Evolutionary conservation across 1,139 yeast genomes (phyloP), one percentile per base, ranked within the genome.

Genomic region (Hansenula lynferdii): DNA sequence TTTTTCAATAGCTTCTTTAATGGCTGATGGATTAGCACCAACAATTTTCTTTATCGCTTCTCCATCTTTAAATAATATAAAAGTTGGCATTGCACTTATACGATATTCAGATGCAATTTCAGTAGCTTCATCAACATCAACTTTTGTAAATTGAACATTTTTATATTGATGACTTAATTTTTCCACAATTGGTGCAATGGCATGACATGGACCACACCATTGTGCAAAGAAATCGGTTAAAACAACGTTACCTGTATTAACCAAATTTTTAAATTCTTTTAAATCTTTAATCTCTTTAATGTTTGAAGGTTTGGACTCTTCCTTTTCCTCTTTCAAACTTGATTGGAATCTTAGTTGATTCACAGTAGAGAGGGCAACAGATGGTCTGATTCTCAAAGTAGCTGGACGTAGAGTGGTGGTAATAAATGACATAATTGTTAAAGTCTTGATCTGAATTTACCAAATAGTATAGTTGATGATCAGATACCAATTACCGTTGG

Each of bases 141-240:
- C 80, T 65, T 87, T 87, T 62, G 75, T 70, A 62, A 87, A 86
- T 56, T 77, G 77, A 34, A 80, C 83, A 40, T 65, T 62, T 42
- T 59, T 70, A 48, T 61, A 62, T 34, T 59, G 56, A n/a, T 65
- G 59, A 27, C 69, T 62, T 48, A 84, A 74, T 61, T 83, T 79
- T 48, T 83, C 86, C 52, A 86, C 65, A 49, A 79, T 62, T 43
- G 96, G 96, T 25, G 90, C 77, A 62, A 87, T 80, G 56, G 85
- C 85, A 62, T 83, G 84, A 68, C 96, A 87, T 31, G 96, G 96
- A 40, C 92, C 95, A 67, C 96, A 87, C 96, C 96, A 87, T 37
- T 83, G 76, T 38, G 96, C 96, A 57, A 75, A 82, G 62, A 85
- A 87, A 62, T 87, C 96, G 45, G 86, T 83, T 28, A 85, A 76